Base-by-base conservation (phyloP, 768 basidiomycete genomes). In the Lactarius quietus region DNA sequence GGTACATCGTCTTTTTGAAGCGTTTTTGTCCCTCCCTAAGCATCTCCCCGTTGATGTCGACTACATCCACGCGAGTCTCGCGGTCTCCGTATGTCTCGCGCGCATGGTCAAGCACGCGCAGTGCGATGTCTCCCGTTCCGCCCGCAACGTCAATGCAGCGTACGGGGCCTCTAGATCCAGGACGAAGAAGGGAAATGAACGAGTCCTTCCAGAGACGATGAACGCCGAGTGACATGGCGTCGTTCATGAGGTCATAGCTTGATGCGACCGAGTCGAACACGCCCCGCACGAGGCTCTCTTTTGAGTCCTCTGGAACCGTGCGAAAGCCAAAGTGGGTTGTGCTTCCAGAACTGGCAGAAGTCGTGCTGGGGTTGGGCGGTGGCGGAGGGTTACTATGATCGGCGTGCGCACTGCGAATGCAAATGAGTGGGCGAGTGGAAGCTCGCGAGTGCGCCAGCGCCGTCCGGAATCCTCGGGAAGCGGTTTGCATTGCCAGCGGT, bases 161-260 rank as follows among this genome's bases (percentile, higher is more conserved):
- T 74, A 86, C 72, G 1, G 88, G 84, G 1, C 89, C 89, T 65
- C 83, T 86, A 61, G 84, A 84, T 43, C 93, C 92, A 4, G 92
- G 95, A 69, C 84, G 83, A 66, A 98, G 76, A 0, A 81, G 77
- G 2, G 86, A 82, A 31, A 98, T 87, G 72, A 92, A 92, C 20
- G 87, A 81, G 75, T 98, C 95, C 77, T 98, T 99, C 97, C 97
- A 99, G 28, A 99, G 79, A 61, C 97, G 84, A 74, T 98, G 97
- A 14, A 98, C 88, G 39, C 97, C 97, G 66, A 98, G 78, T 3
- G 97, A 98, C 76, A 95, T 92, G n/a, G 95, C 93, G 74, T 98
- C 97, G 81, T 99, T 99, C 96, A 99, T 97, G 48, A 98, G 76
- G 76, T 98, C 97, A 78, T 99, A 99, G 54, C 84, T n/a, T n/a